Percentiles rank a stretch among this genome's conserved stretches.
Conservation (phyloP, 1,284 basidiomycete species). For the Meripilus lineatus region DNA sequence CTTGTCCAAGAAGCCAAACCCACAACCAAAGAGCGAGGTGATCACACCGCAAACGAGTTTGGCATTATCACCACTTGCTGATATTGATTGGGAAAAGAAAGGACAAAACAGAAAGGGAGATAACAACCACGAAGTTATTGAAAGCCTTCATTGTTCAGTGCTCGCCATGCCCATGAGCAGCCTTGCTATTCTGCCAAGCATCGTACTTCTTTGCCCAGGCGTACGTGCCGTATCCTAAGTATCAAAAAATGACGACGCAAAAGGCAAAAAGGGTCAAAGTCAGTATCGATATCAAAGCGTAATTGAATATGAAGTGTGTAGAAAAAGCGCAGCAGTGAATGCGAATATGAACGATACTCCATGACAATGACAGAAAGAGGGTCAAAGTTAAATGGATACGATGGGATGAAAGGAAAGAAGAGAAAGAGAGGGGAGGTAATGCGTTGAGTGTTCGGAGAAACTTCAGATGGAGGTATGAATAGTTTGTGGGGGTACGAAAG, state of each 20-base stretch:
- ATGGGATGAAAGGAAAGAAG: not conserved
- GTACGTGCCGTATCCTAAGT: constrained; percentile 85
- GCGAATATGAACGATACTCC: no score
- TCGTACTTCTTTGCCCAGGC: constrained; percentile 78
- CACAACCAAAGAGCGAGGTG: no score
- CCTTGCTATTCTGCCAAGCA: constrained; percentile 75
- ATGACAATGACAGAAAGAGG: no score
- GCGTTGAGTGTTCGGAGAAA: no score
- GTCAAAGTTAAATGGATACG: not conserved
- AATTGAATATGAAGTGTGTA: constrained; percentile 2
- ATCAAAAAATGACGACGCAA: constrained; percentile 3
- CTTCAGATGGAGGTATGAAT: no score
- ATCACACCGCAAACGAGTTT: no score
- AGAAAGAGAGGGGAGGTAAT: not conserved
- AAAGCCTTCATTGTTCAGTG: constrained; percentile 23
- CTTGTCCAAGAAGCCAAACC: no score
- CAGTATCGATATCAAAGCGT: not conserved
- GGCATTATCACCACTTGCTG: no score
- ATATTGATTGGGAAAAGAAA: no score
- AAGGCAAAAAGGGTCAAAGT: not conserved
- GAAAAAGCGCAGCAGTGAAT: no score
- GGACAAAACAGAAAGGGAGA: not conserved
- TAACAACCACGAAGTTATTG: not conserved
- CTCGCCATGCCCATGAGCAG: constrained; percentile 54
- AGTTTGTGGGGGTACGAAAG: no score